Conservation (phyloP, 1,139 yeast genomes). For the Magnusiomyces clavatus region DNA sequence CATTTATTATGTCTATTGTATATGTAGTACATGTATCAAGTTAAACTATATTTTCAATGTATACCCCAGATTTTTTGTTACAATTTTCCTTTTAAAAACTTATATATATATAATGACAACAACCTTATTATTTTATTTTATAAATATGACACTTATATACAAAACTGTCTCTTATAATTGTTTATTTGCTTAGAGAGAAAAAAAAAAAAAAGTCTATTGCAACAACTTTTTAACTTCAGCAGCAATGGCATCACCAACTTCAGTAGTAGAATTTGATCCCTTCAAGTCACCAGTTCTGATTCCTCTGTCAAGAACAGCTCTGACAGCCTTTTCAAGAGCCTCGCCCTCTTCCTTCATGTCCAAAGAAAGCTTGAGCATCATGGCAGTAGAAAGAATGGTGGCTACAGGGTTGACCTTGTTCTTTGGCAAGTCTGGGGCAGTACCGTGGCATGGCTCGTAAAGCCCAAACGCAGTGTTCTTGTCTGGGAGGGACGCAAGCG, state of each 20-base stretch:
- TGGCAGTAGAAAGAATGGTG: constrained; percentile 87
- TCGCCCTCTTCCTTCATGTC: constrained; percentile 77
- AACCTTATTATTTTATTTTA: background rate
- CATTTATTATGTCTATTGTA: too few species aligned
- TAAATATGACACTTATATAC: background rate
- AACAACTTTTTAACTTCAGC: constrained; percentile 58
- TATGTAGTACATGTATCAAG: too few species aligned
- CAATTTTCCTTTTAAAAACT: background rate
- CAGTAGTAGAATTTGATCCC: constrained; percentile 70
- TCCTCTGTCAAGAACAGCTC: constrained; percentile 70
- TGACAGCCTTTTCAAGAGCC: constrained; percentile 84
- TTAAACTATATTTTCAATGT: too few species aligned
- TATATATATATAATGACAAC: background rate
- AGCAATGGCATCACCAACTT: constrained; percentile 91
- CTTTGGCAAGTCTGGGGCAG: constrained; percentile 87
- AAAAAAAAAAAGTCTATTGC: constrained; percentile 10
- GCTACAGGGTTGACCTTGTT: constrained; percentile 94
- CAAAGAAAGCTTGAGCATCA: constrained; percentile 91
- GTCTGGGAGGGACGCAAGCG: constrained; percentile 91
- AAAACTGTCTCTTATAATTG: background rate
- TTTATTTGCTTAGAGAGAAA: too few species aligned
- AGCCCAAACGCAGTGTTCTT: constrained; percentile 89
- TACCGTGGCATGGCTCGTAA: constrained; percentile 97
- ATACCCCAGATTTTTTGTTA: too few species aligned
- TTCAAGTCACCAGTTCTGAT: constrained; percentile 87